Base-by-base conservation (phyloP, 768 basidiomycete genomes). In the Boletus sp. region DNA sequence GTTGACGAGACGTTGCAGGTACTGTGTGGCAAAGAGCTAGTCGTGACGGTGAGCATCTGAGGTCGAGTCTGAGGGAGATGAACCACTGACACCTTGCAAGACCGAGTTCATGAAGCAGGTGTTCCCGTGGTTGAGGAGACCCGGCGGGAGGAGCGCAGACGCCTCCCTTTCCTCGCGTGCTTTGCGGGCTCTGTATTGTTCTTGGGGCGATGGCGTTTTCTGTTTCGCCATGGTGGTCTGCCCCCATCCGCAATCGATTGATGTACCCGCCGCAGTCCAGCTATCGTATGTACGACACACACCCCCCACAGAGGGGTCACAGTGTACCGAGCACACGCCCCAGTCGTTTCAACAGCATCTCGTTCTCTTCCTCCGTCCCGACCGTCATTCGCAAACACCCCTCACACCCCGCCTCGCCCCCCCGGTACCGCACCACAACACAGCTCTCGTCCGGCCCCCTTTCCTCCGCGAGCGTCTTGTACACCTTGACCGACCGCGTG, bases 101-200 rank as follows among this genome's bases (percentile, higher is more conserved):
- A 93, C 91, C 32, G 92, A 93, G 72, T 96, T 98, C 87, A 95
- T 91, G 72, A 94, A 98, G 72, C 94, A 98, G 0, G 93, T 96
- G 68, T 91, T 91, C 40, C 88, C 87, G 73, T 90, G 87, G 67
- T 92, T 92, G 42, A 83, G 64, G 23, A 92, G 75, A 7, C 89
- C 89, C 4, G 89, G 87, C 0, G 89, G 89, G 10, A 90, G 74
- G 39, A 79, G 74, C 0, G 84, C 84, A 7, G 72, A 69, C 64
- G 70, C 75, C 65, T 87, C 87, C 47, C 75, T 73, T 61, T 88
- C 87, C 66, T 89, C 86, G 62, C 79, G 76, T 49, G 77, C 75
- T 61, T 76, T 83, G 49, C 80, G 73, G 23, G 80, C 82, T 58
- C 72, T 73, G 72, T 85, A 83, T 40, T 83, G 55, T 60, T 89